phyloP scores from a whole-genome alignment of 192 early-diverging fungal genomes.

The Linnemannia hyalina region DNA sequence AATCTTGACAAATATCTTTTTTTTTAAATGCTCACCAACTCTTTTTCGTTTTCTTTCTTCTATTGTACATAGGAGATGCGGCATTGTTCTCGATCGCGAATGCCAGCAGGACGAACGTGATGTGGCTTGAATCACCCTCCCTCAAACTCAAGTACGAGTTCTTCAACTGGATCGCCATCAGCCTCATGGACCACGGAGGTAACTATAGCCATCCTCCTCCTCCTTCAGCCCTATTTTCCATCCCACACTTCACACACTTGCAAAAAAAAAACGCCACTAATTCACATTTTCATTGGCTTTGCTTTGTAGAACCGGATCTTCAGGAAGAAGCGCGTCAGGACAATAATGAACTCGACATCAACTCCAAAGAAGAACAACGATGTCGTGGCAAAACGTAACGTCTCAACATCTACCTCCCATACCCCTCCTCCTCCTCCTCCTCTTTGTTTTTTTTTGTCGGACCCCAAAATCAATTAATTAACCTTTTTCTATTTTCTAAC shows the following conservation, averaged over 20 bases:
- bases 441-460: too few relatives aligned
- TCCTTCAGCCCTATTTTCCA: neutral
- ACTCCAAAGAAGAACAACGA: neutral
- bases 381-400: neutral
- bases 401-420: neutral
- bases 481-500: too few relatives aligned
- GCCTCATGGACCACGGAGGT: conserved; percentile 32
- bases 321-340: neutral
- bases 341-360: neutral
- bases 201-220: neutral
- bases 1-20: neutral
- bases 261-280: neutral
- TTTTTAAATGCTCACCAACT: neutral
- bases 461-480: too few relatives aligned
- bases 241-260: neutral
- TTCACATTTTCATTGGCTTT: neutral
- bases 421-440: too few relatives aligned
- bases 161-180: conserved; percentile 37
- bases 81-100: conserved; percentile 38
- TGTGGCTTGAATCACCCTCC: conserved; percentile 48
- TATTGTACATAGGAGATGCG: conserved; percentile 7
- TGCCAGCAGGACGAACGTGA: conserved; percentile 27
- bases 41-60: neutral
- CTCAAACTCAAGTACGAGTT: conserved; percentile 45
- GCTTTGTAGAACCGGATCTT: neutral